A percentile compares a stretch with the other conserved stretches of the same genome.
phyloP scores from a whole-genome alignment of 169 alveolate species.

The Cryptosporidium bovis region DNA sequence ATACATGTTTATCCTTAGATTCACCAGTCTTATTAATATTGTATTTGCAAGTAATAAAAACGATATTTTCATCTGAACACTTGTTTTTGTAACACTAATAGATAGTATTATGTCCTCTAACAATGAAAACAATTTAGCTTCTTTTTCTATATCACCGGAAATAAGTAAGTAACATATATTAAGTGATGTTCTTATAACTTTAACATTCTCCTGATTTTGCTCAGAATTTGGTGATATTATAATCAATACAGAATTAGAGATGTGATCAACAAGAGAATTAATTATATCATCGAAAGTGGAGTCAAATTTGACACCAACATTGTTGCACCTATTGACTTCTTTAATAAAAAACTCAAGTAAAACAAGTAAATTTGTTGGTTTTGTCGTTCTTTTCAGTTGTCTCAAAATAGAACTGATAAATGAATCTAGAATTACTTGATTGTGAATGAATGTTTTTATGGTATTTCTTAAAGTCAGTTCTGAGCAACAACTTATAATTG shows the following conservation, averaged over 20 bases:
- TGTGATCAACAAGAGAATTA: slow-evolving; percentile 1
- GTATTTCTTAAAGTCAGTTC: background rate
- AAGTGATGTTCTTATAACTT: slow-evolving; percentile 25
- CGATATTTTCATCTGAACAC: slow-evolving; percentile 23
- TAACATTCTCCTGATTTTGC: slow-evolving; percentile 3
- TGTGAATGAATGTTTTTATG: background rate
- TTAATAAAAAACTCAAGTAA: slow-evolving; percentile 4
- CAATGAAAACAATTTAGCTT: background rate
- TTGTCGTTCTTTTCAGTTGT: slow-evolving; percentile 32
- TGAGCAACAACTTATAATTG: slow-evolving; percentile 2
- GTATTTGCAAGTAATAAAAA: background rate
- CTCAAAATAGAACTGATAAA: background rate
- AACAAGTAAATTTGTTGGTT: background rate
- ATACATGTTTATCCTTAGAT: background rate
- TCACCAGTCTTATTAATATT: background rate
- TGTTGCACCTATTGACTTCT: background rate
- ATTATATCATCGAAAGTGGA: background rate
- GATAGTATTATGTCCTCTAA: slow-evolving; percentile 15
- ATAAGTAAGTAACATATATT: slow-evolving; percentile 16
- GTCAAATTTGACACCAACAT: background rate
- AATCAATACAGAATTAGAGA: slow-evolving; percentile 26
- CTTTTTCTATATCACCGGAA: background rate
- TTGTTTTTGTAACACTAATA: slow-evolving; percentile 12
- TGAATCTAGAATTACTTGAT: background rate
- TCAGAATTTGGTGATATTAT: slow-evolving; percentile 20